A percentile compares a stretch with the other conserved stretches of the same genome.
phyloP scores from a whole-genome alignment of 1,139 yeast genomes.

The Hansenula sp. region DNA sequence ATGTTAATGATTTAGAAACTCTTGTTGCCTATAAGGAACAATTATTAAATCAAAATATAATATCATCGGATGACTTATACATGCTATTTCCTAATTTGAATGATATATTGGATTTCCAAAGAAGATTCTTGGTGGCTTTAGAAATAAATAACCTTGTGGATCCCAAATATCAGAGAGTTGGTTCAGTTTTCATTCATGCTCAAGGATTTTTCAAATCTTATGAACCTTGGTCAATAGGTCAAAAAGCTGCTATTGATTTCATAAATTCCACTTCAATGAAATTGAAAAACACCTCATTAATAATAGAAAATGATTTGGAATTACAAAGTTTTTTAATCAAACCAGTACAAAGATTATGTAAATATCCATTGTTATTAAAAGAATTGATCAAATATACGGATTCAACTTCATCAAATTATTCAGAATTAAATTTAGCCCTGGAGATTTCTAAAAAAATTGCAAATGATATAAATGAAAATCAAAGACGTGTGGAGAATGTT shows the following conservation, averaged over 20 bases:
- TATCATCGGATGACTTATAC: constrained; percentile 79
- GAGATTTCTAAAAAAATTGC: constrained; percentile 73
- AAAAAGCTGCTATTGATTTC: constrained; percentile 79
- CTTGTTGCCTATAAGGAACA: constrained; percentile 67
- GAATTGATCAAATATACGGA: constrained; percentile 71
- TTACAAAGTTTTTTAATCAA: constrained; percentile 85
- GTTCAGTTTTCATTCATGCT: constrained; percentile 80
- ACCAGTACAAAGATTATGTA: constrained; percentile 93
- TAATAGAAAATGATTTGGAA: constrained; percentile 85
- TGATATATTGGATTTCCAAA: constrained; percentile 86
- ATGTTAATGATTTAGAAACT: constrained; percentile 84
- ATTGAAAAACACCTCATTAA: constrained; percentile 49
- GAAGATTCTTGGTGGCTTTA: constrained; percentile 80
- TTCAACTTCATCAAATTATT: constrained; percentile 48
- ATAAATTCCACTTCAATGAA: constrained; percentile 62
- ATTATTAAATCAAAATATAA: constrained; percentile 57
- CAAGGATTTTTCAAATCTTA: constrained; percentile 83
- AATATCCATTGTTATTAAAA: constrained; percentile 79
- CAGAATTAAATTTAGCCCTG: constrained; percentile 67
- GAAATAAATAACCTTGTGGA: constrained; percentile 85
- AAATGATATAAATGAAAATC: constrained; percentile 88
- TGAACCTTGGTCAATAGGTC: constrained; percentile 88
- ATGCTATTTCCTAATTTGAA: constrained; percentile 82
- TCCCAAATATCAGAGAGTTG: constrained; percentile 75
- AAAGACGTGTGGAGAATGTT: constrained; percentile 85